Evolutionary conservation across 768 basidiomycete species (phyloP).

Genomic region (Xerocomellus amylosporus): DNA sequence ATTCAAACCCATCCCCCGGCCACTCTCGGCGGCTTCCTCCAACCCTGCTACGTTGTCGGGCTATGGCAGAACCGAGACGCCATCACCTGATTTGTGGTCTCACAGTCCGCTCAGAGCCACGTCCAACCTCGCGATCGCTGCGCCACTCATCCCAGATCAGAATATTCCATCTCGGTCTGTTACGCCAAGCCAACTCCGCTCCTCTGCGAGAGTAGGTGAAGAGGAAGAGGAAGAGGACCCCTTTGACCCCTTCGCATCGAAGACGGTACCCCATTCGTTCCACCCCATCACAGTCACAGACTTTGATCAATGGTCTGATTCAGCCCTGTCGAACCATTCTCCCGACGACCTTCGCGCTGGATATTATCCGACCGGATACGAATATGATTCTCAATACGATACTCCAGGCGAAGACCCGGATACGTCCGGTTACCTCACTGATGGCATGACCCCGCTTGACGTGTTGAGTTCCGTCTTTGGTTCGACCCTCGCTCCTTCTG

Average conservation of each 20-base stretch:
- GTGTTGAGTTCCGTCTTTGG: constrained; percentile 94
- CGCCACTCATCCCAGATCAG: constrained; percentile 79
- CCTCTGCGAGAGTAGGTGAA: constrained; percentile 57
- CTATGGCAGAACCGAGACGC: constrained; percentile 64
- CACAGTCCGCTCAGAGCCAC: constrained; percentile 65
- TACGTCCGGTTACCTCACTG: constrained; percentile 61
- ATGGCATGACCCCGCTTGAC: constrained; percentile 97
- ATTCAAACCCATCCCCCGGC: constrained; percentile 81
- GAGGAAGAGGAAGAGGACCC: constrained; percentile 79
- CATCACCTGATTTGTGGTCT: constrained; percentile 90
- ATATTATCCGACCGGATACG: constrained; percentile 29
- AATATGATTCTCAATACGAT: constrained; percentile 34
- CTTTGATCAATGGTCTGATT: constrained; percentile 58
- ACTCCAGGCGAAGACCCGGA: constrained; percentile 45
- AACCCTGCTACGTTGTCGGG: constrained; percentile 46
- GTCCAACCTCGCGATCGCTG: constrained; percentile 88
- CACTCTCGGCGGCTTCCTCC: constrained; percentile 69
- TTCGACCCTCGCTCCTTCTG: constrained; percentile 81
- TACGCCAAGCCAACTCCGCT: constrained; percentile 71
- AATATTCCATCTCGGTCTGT: constrained; percentile 47
- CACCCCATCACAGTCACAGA: constrained; percentile 63
- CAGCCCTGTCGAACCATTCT: constrained; percentile 51
- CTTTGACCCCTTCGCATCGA: constrained; percentile 71
- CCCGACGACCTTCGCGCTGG: constrained; percentile 46
- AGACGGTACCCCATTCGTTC: constrained; percentile 48